Percentiles rank a stretch among this genome's conserved stretches.
Conservation (phyloP, 108 stramenopile genomes). For the Cyclotella distinguenda region DNA sequence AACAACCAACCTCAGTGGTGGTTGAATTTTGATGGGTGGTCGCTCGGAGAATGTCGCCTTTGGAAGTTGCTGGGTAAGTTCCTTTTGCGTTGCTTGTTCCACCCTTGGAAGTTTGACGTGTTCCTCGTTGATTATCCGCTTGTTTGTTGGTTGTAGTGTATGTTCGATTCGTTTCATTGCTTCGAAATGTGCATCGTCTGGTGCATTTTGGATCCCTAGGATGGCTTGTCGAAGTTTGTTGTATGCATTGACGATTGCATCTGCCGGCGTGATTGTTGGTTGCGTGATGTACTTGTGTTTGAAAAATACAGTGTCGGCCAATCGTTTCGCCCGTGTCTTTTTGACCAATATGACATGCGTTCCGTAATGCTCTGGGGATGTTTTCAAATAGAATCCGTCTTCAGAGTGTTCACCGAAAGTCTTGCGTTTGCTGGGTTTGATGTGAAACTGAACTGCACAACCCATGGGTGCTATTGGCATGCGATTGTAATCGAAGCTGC, state of each 20-base stretch:
- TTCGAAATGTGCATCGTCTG: not conserved
- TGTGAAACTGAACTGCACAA: constrained; percentile 23
- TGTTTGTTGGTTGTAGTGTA: not conserved
- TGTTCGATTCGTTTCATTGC: constrained; percentile 10
- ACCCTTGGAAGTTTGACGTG: not conserved
- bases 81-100: not conserved
- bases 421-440: constrained; percentile 10
- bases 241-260: constrained; percentile 11
- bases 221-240: not conserved
- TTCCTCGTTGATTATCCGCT: not conserved
- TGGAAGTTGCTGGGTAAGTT: no score
- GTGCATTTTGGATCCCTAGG: not conserved
- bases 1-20: constrained; percentile 13
- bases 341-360: constrained; percentile 7
- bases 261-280: constrained; percentile 18
- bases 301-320: constrained; percentile 23
- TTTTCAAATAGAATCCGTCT: constrained; percentile 19
- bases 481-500: constrained; percentile 42
- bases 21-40: not conserved
- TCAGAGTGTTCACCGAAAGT: constrained; percentile 9
- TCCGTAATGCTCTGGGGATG: constrained; percentile 29
- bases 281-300: constrained; percentile 26
- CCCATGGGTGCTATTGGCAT: constrained; percentile 53
- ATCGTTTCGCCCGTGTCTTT: constrained; percentile 11
- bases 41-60: not conserved